phyloP scores from a whole-genome alignment of 306 rosid species.

The Corylus americana region DNA sequence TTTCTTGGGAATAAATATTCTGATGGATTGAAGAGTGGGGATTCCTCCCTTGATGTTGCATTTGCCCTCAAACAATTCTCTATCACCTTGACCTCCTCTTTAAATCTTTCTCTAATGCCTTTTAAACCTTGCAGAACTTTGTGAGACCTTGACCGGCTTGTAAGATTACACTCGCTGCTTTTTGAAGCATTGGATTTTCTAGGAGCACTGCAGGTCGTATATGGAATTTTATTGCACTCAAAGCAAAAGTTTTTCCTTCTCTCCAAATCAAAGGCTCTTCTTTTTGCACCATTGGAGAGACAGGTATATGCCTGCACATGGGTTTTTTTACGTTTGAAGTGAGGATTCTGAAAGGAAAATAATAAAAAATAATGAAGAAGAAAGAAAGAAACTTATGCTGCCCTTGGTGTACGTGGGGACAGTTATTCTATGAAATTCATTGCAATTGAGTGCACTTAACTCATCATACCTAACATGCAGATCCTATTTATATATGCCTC shows the following conservation, averaged over 20 bases:
- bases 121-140: slow-evolving; percentile 46
- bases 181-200: slow-evolving; percentile 36
- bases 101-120: slow-evolving; percentile 64
- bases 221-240: slow-evolving; percentile 69
- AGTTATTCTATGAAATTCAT: background rate
- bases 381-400: background rate
- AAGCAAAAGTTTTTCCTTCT: slow-evolving; percentile 63
- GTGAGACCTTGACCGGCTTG: slow-evolving; percentile 39
- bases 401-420: background rate
- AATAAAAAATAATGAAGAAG: background rate
- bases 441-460: slow-evolving; percentile 5
- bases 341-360: background rate
- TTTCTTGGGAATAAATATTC: slow-evolving; percentile 25
- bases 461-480: slow-evolving; percentile 18
- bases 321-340: background rate
- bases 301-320: slow-evolving; percentile 66
- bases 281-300: slow-evolving; percentile 58
- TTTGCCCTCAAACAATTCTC: slow-evolving; percentile 66
- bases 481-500: slow-evolving; percentile 10
- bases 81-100: slow-evolving; percentile 79
- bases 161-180: slow-evolving; percentile 34
- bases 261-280: slow-evolving; percentile 64
- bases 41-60: slow-evolving; percentile 46
- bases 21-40: slow-evolving; percentile 42
- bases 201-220: slow-evolving; percentile 27